These are phyloP conservation scores for Penicillium nordicum DNA, from an alignment of 2,329 filamentous ascomycete species.

Conservation along the genomic window DNA sequence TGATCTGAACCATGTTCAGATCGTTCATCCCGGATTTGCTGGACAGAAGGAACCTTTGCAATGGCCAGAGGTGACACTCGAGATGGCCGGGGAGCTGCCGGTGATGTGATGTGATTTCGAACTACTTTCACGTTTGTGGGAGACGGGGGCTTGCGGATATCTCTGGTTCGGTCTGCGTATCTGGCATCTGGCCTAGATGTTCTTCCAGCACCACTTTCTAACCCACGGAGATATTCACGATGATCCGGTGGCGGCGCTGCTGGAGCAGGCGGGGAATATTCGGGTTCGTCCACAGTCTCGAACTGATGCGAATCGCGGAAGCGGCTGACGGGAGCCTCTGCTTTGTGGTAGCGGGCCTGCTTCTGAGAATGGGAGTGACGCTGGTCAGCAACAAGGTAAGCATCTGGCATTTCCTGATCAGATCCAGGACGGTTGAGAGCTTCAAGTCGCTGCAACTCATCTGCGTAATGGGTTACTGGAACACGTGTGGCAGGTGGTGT, in stretches of 20 bases:
- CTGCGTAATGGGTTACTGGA: conserved; percentile 33
- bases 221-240: conserved; percentile 25
- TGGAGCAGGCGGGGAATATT: conserved; percentile 48
- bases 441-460: conserved; percentile 39
- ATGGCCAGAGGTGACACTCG: conserved; percentile 60
- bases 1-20: conserved; percentile 35
- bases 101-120: conserved; percentile 69
- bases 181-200: conserved; percentile 39
- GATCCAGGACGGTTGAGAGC: conserved; percentile 35
- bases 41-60: conserved; percentile 51
- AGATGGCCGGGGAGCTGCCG: conserved; percentile 70
- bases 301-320: conserved; percentile 24
- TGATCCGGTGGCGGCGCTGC: conserved; percentile 32
- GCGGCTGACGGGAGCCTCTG: conserved; percentile 18
- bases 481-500: conserved; percentile 34
- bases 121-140: conserved; percentile 58
- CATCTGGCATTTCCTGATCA: conserved; percentile 40
- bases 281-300: conserved; percentile 44
- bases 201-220: conserved; percentile 32
- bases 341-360: conserved; percentile 26
- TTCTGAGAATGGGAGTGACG: conserved; percentile 30
- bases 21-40: conserved; percentile 53
- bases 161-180: conserved; percentile 40
- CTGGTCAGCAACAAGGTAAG: conserved; percentile 40
- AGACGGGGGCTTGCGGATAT: conserved; percentile 39